Conservation (phyloP, 176 grass and related monocot genomes). For the Thalia dealbata region DNA sequence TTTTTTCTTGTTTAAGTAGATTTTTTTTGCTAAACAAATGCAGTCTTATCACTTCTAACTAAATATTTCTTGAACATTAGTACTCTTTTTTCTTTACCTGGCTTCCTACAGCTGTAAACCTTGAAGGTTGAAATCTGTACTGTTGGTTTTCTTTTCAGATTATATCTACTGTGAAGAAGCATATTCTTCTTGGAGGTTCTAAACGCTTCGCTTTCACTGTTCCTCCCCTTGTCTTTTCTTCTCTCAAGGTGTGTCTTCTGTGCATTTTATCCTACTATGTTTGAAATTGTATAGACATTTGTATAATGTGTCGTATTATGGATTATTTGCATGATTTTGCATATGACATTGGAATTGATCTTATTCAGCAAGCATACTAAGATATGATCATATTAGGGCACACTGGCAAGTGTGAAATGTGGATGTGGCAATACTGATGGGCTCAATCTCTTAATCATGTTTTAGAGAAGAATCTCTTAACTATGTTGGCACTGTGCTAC, state of each 20-base stretch:
- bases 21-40: background rate
- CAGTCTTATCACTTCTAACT: background rate
- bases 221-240: conserved; percentile 73
- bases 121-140: conserved; percentile 5
- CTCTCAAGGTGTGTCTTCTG: conserved; percentile 64
- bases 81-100: background rate
- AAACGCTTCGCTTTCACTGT: conserved; percentile 83
- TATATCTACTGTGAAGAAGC: conserved; percentile 87
- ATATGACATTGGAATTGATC: no score
- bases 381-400: no score
- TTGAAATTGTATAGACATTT: background rate
- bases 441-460: no score
- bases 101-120: background rate
- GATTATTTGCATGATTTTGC: background rate
- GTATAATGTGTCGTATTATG: background rate
- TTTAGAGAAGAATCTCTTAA: no score
- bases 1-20: no score
- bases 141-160: conserved; percentile 50
- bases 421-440: no score
- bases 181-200: conserved; percentile 95
- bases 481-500: no score
- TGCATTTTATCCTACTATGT: background rate
- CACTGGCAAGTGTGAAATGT: no score
- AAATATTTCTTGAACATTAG: background rate
- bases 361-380: no score